Conservation (phyloP, 208 protist species). For the Acanthamoeba royreba region DNA sequence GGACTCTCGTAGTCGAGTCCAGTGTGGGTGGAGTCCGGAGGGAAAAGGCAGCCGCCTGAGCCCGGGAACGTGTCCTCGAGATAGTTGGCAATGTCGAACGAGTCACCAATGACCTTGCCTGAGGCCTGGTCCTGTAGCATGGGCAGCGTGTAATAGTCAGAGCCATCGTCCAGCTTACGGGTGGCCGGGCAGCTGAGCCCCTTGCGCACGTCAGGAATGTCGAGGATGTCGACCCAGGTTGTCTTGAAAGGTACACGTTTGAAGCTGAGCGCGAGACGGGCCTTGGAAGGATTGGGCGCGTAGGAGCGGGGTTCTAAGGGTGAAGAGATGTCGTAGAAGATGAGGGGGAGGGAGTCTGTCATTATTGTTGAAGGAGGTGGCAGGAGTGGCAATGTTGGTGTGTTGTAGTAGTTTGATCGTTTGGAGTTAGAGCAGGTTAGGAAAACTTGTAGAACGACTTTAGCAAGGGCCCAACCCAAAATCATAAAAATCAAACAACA, state of each 20-base stretch:
- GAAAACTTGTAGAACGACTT: too few species aligned
- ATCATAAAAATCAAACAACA: too few species aligned
- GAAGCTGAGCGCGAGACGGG: background rate
- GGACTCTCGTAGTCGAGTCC: slow-evolving; percentile 1
- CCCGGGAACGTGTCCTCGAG: background rate
- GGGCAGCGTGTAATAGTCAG: background rate
- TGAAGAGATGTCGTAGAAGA: slow-evolving; percentile 19
- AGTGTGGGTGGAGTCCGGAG: background rate
- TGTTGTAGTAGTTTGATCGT: background rate
- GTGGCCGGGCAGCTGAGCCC: background rate
- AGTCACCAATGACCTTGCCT: background rate
- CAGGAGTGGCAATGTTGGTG: background rate
- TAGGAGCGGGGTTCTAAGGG: background rate
- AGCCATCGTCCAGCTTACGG: background rate
- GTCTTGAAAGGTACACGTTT: background rate
- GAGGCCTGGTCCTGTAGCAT: background rate
- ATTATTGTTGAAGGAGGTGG: too few species aligned
- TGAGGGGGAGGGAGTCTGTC: background rate
- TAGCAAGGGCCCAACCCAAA: too few species aligned
- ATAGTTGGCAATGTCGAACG: slow-evolving; percentile 1
- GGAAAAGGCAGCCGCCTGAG: background rate
- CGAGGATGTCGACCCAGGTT: background rate
- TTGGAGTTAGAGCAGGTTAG: too few species aligned
- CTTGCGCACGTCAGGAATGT: background rate
- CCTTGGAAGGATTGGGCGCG: background rate